Evolutionary conservation across 345 rosid genomes (phyloP), one percentile per base, ranked within the genome.

Genomic region (Populus simonii): DNA sequence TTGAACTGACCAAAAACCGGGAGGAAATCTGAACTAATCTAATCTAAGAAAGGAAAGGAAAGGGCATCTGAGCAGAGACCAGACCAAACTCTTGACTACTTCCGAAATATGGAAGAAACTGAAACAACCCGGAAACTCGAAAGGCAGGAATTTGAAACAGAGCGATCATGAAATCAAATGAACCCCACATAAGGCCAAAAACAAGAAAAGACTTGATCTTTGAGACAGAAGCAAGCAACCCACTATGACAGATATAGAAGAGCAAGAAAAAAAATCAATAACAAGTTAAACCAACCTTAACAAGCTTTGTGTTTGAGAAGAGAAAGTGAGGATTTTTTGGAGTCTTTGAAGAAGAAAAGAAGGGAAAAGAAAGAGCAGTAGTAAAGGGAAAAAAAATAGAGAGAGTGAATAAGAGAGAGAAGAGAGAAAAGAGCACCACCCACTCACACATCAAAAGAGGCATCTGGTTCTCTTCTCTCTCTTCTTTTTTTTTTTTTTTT

Each of bases 381-480:
- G 47, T 11, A 43, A 13, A 43, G 47, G 47, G 47, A 3, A 31
- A 4, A 33, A 43, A 43, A 43, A 43, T 11, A 43, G 47, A 10
- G 13, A 43, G 47, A 11, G 47, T 43, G 47, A 43, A 43, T 2
- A 39, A 15, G 63, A 53, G 15, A 41, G 39, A 16, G 9, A 36
- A 13, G 13, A 22, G 8, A 11, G 47, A 79, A 83, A 74, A 83
- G 84, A 87, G 81, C 86, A 87, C 89, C 91, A 88, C 89, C 89
- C 93, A 90, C 89, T 87, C 79, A 73, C 85, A 81, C 93, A 87
- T 90, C 90, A 88, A 83, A 84, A 86, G 83, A 8, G 86, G 90
- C 86, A 90, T 86, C 91, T 78, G 86, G 87, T 85, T 86, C 90
- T 76, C 59, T 35, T 74, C 78, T 36, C 82, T 55, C 62, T 57